These are phyloP conservation scores for Trichoderma sp. DNA, from an alignment of 2,329 filamentous ascomycete genomes.

Conservation along the genomic window DNA sequence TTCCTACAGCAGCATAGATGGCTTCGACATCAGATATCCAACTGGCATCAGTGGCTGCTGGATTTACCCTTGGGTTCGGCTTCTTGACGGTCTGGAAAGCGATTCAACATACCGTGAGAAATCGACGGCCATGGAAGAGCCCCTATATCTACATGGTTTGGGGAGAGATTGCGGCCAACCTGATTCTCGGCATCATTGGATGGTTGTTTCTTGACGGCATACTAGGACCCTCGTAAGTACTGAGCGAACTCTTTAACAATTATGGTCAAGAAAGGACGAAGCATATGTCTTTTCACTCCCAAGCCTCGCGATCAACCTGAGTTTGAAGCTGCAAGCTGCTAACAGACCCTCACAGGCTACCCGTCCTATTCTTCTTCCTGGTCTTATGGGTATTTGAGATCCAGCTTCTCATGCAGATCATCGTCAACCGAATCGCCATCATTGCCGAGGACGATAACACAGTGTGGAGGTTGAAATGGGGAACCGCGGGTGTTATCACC, in stretches of 20 bases:
- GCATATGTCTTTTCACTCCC: no score
- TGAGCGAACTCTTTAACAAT: not conserved
- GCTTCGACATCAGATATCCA: conserved; percentile 17
- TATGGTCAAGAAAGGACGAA: not conserved
- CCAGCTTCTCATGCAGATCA: conserved; percentile 49
- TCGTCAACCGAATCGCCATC: conserved; percentile 48
- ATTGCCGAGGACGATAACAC: conserved; percentile 44
- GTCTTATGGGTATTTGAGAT: conserved; percentile 36
- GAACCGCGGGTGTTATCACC: conserved; percentile 48
- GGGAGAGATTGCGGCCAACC: conserved; percentile 35
- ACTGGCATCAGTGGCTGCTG: conserved; percentile 17
- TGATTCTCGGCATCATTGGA: conserved; percentile 35
- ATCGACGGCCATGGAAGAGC: conserved; percentile 29
- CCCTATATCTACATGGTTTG: conserved; percentile 38
- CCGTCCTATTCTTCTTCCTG: conserved; percentile 24
- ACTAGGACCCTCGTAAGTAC: conserved; percentile 29
- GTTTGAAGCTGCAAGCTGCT: not conserved
- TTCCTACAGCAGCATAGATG: not conserved
- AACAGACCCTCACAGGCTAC: not conserved
- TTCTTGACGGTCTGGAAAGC: conserved; percentile 22
- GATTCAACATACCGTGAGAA: conserved; percentile 11
- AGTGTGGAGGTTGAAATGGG: conserved; percentile 48
- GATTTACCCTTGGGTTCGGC: conserved; percentile 19
- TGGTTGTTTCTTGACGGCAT: conserved; percentile 34
- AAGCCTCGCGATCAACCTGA: not conserved